Conservation (phyloP, 129 eudicot genomes). For the Saposhnikovia divaricata region DNA sequence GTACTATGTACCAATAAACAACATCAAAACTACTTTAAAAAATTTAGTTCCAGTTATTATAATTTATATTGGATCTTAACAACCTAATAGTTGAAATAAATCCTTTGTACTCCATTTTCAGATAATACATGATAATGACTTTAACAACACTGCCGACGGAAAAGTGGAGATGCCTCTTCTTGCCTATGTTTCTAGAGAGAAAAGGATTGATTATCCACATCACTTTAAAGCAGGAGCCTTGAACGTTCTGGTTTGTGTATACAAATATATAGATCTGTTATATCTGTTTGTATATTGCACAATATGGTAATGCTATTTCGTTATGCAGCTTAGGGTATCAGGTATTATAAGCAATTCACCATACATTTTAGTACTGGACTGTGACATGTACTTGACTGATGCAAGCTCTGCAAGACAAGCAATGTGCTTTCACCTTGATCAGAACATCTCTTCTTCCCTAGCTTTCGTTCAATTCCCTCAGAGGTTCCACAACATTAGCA, state of each 20-base stretch:
- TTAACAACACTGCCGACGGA: not conserved
- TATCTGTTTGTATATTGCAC: not conserved
- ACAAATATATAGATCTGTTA: not conserved
- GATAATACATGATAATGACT: not conserved
- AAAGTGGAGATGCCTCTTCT: not conserved
- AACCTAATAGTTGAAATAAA: not conserved
- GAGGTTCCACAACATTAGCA: slow-evolving; percentile 22
- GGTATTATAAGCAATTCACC: slow-evolving; percentile 12
- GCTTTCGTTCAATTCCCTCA: slow-evolving; percentile 50
- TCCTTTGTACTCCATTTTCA: not conserved
- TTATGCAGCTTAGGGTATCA: slow-evolving; percentile 17
- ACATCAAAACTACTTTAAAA: not conserved
- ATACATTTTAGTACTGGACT: slow-evolving; percentile 12
- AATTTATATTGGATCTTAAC: not conserved
- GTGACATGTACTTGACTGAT: slow-evolving; percentile 20
- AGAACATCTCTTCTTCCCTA: not conserved
- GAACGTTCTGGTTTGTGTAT: not conserved
- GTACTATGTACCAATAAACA: not conserved
- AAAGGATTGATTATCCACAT: not conserved
- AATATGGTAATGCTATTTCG: not conserved
- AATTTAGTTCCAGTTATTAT: not conserved
- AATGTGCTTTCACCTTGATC: slow-evolving; percentile 21
- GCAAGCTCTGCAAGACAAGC: slow-evolving; percentile 13
- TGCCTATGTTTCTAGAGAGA: slow-evolving; percentile 5
- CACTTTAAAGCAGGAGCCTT: slow-evolving; percentile 5